Conservation (phyloP, 1,284 basidiomycete genomes). For the Cerioporus squamosus region DNA sequence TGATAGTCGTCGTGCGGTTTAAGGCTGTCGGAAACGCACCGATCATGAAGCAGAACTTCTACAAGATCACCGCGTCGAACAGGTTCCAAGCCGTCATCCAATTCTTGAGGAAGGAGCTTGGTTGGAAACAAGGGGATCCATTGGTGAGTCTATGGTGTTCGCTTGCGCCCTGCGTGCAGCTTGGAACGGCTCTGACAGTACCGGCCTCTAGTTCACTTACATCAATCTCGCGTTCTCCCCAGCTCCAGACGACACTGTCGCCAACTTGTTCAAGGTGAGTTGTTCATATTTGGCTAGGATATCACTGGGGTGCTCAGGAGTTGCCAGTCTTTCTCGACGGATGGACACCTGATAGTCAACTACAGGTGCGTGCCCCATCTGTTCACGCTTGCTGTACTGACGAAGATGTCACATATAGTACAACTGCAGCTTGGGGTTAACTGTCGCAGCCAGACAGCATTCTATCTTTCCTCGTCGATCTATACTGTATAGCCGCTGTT, state of each 20-base stretch:
- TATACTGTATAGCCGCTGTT: not conserved
- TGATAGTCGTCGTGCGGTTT: conserved; percentile 92
- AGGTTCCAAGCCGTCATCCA: conserved; percentile 95
- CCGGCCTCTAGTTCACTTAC: conserved; percentile 82
- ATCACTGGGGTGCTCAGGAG: not conserved
- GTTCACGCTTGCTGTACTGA: no score
- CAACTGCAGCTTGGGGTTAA: conserved; percentile 76
- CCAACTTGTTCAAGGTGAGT: conserved; percentile 85
- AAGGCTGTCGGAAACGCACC: conserved; percentile 98
- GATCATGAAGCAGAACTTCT: conserved; percentile 98
- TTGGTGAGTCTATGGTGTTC: conserved; percentile 61
- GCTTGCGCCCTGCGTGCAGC: no score
- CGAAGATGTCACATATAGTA: conserved; percentile 41
- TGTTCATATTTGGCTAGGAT: not conserved
- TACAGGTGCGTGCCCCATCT: conserved; percentile 71
- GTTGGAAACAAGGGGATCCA: conserved; percentile 87
- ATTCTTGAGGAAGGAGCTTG: conserved; percentile 90
- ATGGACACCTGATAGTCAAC: conserved; percentile 94
- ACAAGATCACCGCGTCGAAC: conserved; percentile 96
- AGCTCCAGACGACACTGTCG: conserved; percentile 91
- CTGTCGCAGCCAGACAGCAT: not conserved
- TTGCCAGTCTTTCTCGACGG: conserved; percentile 85
- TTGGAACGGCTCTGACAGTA: no score
- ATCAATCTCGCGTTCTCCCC: conserved; percentile 98
- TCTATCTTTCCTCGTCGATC: not conserved